These are phyloP conservation scores for Microdochium paspali DNA, from an alignment of 2,329 filamentous ascomycete species.

Conservation along the genomic window DNA sequence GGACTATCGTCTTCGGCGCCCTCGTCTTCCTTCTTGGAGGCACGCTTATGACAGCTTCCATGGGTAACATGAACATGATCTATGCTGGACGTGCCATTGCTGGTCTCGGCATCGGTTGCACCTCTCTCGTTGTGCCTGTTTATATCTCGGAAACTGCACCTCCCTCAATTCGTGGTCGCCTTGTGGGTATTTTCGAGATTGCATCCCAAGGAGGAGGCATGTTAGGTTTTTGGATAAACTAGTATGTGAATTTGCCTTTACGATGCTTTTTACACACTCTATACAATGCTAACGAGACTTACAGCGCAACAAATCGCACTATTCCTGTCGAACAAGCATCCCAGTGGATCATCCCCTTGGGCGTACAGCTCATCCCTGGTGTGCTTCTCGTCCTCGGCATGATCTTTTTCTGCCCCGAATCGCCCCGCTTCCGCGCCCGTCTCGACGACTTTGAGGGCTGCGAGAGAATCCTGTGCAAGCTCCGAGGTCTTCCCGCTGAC, in stretches of 20 bases:
- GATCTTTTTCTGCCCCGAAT: conserved; percentile 21
- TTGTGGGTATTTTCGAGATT: conserved; percentile 40
- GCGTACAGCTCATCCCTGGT: conserved; percentile 29
- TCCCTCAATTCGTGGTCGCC: conserved; percentile 38
- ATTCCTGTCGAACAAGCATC: conserved; percentile 15
- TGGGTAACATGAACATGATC: conserved; percentile 37
- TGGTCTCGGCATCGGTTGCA: conserved; percentile 38
- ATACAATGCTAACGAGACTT: too few relatives aligned
- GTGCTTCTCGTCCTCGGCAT: conserved; percentile 22
- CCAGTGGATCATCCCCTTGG: conserved; percentile 33
- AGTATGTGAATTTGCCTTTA: conserved; percentile 3
- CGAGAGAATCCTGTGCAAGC: conserved; percentile 24
- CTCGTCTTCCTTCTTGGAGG: conserved; percentile 38
- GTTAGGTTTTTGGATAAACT: conserved; percentile 30
- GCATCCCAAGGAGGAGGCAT: conserved; percentile 42
- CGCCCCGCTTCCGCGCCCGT: conserved; percentile 24
- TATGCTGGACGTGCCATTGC: conserved; percentile 43
- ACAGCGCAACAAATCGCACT: conserved; percentile 5
- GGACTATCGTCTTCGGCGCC: conserved; percentile 40
- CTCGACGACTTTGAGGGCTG: conserved; percentile 28
- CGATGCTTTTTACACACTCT: too few relatives aligned
- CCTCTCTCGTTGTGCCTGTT: conserved; percentile 43
- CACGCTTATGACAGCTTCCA: conserved; percentile 37
- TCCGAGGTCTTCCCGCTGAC: conserved; percentile 40
- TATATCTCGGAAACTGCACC: conserved; percentile 49